A percentile compares a stretch with the other conserved stretches of the same genome.
Conservation (phyloP, 192 early-diverging fungal genomes). For the Linnemannia schmuckeri region DNA sequence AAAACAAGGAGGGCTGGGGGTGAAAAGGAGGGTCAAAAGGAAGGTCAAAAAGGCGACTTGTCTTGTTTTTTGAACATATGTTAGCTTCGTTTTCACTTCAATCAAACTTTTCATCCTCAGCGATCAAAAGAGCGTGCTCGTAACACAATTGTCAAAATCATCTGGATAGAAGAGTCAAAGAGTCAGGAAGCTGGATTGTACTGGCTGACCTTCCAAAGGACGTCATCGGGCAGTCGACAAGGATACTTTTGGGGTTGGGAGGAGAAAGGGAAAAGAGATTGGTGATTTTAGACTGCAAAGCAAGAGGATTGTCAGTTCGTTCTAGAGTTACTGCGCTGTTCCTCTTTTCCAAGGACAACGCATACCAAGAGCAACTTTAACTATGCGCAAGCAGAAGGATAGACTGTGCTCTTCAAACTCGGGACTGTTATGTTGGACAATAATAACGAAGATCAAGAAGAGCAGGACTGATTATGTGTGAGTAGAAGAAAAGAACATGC, state of each 20-base stretch:
- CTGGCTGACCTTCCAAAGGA: background rate
- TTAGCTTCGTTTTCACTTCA: background rate
- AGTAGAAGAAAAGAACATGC: background rate
- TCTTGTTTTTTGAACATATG: background rate
- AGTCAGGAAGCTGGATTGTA: background rate
- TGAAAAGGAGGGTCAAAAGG: background rate
- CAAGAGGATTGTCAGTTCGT: background rate
- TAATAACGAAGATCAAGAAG: background rate
- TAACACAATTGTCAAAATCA: background rate
- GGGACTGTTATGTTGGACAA: background rate
- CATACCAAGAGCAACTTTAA: background rate
- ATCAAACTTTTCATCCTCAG: background rate
- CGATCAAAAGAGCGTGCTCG: background rate
- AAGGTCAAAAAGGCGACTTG: background rate
- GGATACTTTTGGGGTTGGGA: background rate
- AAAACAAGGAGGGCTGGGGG: background rate
- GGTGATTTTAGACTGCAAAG: slow-evolving; percentile 1
- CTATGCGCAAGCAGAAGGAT: background rate
- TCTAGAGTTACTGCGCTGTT: background rate
- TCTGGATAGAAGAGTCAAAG: background rate
- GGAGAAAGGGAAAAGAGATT: background rate
- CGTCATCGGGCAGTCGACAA: background rate
- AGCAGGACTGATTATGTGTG: background rate
- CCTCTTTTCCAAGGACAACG: background rate
- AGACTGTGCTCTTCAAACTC: background rate